phyloP scores from a whole-genome alignment of 2,329 filamentous ascomycete species.

The Neopestalotiopsis sp. region DNA sequence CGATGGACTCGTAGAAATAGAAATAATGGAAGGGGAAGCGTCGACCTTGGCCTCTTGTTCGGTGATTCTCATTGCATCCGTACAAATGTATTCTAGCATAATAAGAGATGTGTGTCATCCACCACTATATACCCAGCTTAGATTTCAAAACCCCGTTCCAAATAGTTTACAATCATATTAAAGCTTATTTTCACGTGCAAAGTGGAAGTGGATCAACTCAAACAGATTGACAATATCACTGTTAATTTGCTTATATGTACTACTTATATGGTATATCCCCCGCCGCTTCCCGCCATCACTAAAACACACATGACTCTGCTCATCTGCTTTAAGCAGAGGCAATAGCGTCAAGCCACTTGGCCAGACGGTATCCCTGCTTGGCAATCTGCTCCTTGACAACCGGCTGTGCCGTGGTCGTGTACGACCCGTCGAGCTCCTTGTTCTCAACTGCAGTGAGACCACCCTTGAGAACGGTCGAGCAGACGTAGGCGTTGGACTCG shows the following conservation, averaged over 20 bases:
- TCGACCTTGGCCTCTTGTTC: not conserved
- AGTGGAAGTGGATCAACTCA: no score
- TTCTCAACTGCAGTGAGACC: constrained; percentile 43
- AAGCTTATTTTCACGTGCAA: no score
- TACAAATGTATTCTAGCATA: not conserved
- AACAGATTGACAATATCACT: no score
- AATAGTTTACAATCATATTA: no score
- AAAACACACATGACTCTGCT: not conserved
- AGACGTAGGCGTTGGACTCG: constrained; percentile 48
- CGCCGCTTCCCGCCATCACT: no score
- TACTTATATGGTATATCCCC: no score
- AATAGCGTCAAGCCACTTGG: constrained; percentile 40
- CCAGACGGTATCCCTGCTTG: constrained; percentile 47
- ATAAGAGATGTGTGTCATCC: no score
- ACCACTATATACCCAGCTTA: no score
- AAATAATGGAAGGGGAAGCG: not conserved
- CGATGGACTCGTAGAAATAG: constrained; percentile 41
- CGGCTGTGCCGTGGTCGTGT: constrained; percentile 43
- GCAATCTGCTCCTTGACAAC: constrained; percentile 49
- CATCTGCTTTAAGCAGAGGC: constrained; percentile 28
- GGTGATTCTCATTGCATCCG: not conserved
- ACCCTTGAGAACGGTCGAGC: constrained; percentile 45
- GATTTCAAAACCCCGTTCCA: no score
- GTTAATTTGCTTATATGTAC: no score
- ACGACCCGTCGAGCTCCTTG: constrained; percentile 44